Conservation (phyloP, 2,329 filamentous ascomycete genomes). For the Alternaria hordeiaustralica region DNA sequence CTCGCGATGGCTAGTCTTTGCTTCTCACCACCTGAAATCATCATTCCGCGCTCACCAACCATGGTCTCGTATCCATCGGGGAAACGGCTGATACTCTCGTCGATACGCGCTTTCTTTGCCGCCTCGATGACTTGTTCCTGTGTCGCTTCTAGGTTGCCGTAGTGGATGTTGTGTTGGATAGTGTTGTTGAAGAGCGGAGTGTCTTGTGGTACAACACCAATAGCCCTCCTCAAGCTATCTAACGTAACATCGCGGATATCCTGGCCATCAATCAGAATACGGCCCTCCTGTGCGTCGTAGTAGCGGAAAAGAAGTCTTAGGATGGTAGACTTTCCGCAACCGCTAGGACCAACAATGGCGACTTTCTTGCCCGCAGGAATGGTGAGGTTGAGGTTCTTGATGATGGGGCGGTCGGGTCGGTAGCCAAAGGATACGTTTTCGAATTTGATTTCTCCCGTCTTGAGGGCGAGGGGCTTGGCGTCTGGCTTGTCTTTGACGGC, state of each 20-base stretch:
- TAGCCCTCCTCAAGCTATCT: conserved; percentile 81
- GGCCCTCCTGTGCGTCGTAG: conserved; percentile 85
- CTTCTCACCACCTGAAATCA: conserved; percentile 96
- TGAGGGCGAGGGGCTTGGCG: conserved; percentile 74
- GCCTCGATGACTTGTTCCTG: conserved; percentile 76
- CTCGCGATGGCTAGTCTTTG: conserved; percentile 86
- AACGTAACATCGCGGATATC: conserved; percentile 84
- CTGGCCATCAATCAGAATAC: conserved; percentile 90
- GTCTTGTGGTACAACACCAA: conserved; percentile 96
- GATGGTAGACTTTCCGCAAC: conserved; percentile 95
- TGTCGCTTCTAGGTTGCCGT: conserved; percentile 80
- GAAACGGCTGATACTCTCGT: conserved; percentile 74
- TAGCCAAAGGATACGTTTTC: conserved; percentile 97
- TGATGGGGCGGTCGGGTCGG: conserved; percentile 81
- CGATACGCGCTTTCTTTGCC: conserved; percentile 81
- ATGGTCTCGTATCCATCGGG: conserved; percentile 89
- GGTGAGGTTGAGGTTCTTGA: conserved; percentile 82
- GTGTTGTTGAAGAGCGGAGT: conserved; percentile 97
- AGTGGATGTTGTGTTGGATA: conserved; percentile 93
- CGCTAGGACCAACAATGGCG: conserved; percentile 91
- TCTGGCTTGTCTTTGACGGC: conserved; percentile 78
- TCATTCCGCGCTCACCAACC: conserved; percentile 92
- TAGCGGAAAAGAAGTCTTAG: conserved; percentile 90
- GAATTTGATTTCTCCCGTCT: conserved; percentile 88
- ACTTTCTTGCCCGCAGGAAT: conserved; percentile 97